Evolutionary conservation across 192 early-diverging fungal species (phyloP).

Genomic region (Lobosporangium transversale): DNA sequence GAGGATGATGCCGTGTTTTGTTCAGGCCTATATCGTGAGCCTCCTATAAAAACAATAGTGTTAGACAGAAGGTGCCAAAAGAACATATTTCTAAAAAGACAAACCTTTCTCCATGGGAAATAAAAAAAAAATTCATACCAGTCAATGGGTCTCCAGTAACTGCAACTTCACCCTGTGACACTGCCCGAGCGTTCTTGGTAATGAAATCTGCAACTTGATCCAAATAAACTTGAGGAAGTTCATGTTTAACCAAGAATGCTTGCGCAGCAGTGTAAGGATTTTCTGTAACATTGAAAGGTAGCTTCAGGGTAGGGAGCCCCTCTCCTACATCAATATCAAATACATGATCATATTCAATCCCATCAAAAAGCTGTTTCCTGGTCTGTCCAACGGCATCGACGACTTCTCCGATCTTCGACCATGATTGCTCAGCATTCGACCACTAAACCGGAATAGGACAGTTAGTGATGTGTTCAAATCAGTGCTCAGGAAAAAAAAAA

Average conservation of each 20-base stretch:
- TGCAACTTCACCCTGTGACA: slow-evolving; percentile 59
- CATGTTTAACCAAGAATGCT: slow-evolving; percentile 83
- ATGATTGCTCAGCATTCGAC: slow-evolving; percentile 64
- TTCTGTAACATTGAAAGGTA: slow-evolving; percentile 93
- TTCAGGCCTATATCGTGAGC: slow-evolving; percentile 69
- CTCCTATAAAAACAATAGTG: slow-evolving; percentile 55
- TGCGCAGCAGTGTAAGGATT: slow-evolving; percentile 96
- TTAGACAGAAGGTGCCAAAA: neutral
- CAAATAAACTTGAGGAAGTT: slow-evolving; percentile 83
- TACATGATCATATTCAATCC: slow-evolving; percentile 96
- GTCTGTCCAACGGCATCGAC: slow-evolving; percentile 85
- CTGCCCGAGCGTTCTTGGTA: slow-evolving; percentile 78
- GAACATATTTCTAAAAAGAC: too few species aligned
- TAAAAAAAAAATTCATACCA: slow-evolving; percentile 50
- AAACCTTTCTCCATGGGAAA: too few species aligned
- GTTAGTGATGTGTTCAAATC: too few species aligned
- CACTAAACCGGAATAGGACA: too few species aligned
- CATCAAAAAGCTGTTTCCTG: slow-evolving; percentile 83
- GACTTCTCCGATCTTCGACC: slow-evolving; percentile 93
- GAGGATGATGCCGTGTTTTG: slow-evolving; percentile 12
- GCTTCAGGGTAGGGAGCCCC: slow-evolving; percentile 82
- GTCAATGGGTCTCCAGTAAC: slow-evolving; percentile 64
- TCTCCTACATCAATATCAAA: slow-evolving; percentile 96
- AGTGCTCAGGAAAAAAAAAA: too few species aligned
- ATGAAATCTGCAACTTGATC: slow-evolving; percentile 98